Evolutionary conservation across 2,329 filamentous ascomycete genomes (phyloP), one percentile per base, ranked within the genome.

Genomic region (Tolypocladium endophyticum): DNA sequence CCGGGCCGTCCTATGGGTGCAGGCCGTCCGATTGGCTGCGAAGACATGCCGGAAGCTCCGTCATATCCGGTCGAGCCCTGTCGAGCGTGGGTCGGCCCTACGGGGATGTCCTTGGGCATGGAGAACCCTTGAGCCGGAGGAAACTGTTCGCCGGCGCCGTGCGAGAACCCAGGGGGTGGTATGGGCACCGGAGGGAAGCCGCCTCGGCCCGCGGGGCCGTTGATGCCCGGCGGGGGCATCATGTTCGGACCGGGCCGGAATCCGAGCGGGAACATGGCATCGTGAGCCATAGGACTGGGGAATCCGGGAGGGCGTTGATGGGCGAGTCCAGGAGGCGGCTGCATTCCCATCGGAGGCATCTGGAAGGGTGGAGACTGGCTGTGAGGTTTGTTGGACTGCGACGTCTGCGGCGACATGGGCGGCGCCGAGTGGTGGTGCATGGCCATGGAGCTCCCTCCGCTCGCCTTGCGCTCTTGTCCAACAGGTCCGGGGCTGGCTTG

Each of bases 1-100:
- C 87, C 87, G 0, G 94, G 93, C 39, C 92, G 84, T 63, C 93
- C 90, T 63, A 97, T 97, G 0, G 93, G 93, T 30, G 89, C 85
- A 33, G 92, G 93, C 58, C 92, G 84, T 54, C 87, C 83, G 62
- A 95, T 93, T 1, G 90, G 89, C 63, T 91, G 87, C 39, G 87
- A 80, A 58, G 84, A 78, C 14, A 79, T 73, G 33, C 76, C 73
- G 9, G 76, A 69, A 5, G 72, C 65, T n/a, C 78, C 77, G 11
- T 92, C 88, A 62, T 87, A 85, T 16, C 87, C 87, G 16, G 79
- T 80, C 7, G 91, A 96, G 14, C 84, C 81, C 65, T 95, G 90
- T 62, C 92, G 83, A 11, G 88, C 88, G 73, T 96, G 92, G 6
- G 82, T 72, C 56, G 78, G 71, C 9, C 78, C 72, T 23, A 71